Evolutionary conservation across 805 yeast genomes (phyloP).

Genomic region (Wickerhamomyces xylosicus): DNA sequence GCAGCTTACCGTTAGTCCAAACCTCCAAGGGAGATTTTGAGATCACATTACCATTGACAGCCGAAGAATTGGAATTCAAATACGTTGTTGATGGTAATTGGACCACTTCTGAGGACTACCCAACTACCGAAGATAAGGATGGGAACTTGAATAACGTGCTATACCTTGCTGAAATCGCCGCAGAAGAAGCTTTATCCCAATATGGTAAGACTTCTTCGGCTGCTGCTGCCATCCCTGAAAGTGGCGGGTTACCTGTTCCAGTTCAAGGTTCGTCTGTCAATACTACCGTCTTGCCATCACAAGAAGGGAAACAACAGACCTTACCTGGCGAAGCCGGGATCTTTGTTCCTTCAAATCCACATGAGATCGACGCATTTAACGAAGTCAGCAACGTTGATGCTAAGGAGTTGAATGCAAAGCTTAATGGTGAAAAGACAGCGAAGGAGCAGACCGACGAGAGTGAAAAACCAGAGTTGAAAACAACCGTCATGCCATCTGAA

Average conservation of each 20-base stretch:
- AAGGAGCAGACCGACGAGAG: conserved; percentile 7
- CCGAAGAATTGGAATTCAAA: conserved; percentile 34
- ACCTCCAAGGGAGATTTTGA: conserved; percentile 51
- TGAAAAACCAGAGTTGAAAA: conserved; percentile 10
- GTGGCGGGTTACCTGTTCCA: conserved; percentile 30
- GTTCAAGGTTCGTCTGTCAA: conserved; percentile 16
- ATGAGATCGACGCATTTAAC: conserved; percentile 45
- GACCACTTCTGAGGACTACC: conserved; percentile 31
- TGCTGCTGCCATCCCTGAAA: conserved; percentile 29
- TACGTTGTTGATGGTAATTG: conserved; percentile 67
- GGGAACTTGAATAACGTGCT: conserved; percentile 29
- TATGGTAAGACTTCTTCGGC: no score
- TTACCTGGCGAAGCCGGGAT: conserved; percentile 64
- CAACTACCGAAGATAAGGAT: conserved; percentile 31
- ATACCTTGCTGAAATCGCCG: conserved; percentile 14
- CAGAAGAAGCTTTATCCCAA: conserved; percentile 1
- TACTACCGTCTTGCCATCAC: conserved; percentile 31
- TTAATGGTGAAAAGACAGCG: conserved; percentile 12
- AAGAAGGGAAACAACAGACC: conserved; percentile 27
- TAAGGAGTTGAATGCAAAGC: conserved; percentile 32
- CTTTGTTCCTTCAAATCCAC: conserved; percentile 45
- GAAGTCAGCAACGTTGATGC: conserved; percentile 39
- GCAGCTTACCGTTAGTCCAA: conserved; percentile 49
- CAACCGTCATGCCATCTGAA: conserved; percentile 30
- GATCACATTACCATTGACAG: conserved; percentile 39